Evolutionary conservation across 441 rosid genomes (phyloP).

Genomic region (Croton laevigatus): DNA sequence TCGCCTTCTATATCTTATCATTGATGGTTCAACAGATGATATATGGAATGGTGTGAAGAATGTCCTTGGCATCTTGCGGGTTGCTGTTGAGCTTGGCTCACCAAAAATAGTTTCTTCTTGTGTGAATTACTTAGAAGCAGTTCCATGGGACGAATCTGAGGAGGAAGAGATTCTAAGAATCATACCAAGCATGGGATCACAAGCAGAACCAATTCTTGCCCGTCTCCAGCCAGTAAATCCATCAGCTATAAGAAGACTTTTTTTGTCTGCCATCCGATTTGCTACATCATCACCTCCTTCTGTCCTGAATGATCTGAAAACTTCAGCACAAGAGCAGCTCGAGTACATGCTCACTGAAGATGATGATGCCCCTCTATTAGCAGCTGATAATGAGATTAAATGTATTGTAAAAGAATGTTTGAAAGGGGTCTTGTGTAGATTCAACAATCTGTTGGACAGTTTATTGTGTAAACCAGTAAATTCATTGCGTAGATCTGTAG

Average conservation of each 20-base stretch:
- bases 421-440: conserved; percentile 43
- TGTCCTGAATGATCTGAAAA: conserved; percentile 52
- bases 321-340: conserved; percentile 79
- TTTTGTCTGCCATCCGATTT: conserved; percentile 62
- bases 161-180: conserved; percentile 83
- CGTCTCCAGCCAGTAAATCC: conserved; percentile 78
- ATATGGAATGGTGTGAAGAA: conserved; percentile 72
- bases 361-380: conserved; percentile 75
- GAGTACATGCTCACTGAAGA: conserved; percentile 94
- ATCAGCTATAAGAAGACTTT: conserved; percentile 48
- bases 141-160: conserved; percentile 96
- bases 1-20: conserved; percentile 60
- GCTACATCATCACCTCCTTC: conserved; percentile 69
- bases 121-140: conserved; percentile 84
- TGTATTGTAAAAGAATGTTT: conserved; percentile 63
- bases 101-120: conserved; percentile 60
- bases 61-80: conserved; percentile 73
- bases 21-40: conserved; percentile 50
- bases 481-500: conserved; percentile 30
- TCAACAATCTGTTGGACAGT: conserved; percentile 50
- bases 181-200: conserved; percentile 61
- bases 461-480: conserved; percentile 27
- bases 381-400: conserved; percentile 56
- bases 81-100: conserved; percentile 67
- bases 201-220: conserved; percentile 69